Conservation (phyloP, 2,329 filamentous ascomycete genomes). For the Stenocarpella maydis region DNA sequence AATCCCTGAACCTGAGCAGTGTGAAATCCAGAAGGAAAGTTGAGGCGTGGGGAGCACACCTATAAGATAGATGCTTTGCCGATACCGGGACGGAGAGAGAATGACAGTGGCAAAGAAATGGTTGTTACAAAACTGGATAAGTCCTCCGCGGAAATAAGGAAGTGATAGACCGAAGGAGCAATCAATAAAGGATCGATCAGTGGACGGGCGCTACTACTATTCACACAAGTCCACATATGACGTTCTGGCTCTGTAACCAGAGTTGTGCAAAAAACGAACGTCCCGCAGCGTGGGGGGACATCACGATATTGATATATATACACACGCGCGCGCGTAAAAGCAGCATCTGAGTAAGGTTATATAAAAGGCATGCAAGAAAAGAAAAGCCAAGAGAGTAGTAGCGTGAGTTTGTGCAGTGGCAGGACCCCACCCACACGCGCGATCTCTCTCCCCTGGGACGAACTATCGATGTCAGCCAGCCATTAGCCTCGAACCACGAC, state of each 20-base stretch:
- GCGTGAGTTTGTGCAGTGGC: slow-evolving; percentile 18
- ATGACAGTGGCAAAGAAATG: no score
- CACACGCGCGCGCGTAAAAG: no score
- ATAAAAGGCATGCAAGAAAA: background rate
- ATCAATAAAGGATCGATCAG: no score
- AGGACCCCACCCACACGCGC: slow-evolving; percentile 10
- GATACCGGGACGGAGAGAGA: no score
- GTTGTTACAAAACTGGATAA: no score
- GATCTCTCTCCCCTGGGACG: background rate
- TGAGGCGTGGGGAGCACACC: no score
- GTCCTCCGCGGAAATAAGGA: no score
- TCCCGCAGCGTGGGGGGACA: slow-evolving; percentile 18
- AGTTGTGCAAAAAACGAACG: background rate
- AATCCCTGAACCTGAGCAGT: background rate
- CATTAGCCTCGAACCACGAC: slow-evolving; percentile 4
- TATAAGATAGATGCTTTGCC: no score
- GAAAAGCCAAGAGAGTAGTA: background rate
- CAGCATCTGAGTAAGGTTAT: background rate
- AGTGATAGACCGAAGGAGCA: no score
- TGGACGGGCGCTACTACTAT: no score
- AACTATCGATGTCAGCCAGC: background rate
- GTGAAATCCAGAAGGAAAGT: background rate
- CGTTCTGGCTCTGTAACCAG: background rate
- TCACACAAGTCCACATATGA: no score
- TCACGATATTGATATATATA: background rate